Evolutionary conservation across 352 stramenopile genomes (phyloP).

Genomic region (Globisporangium alternatum): DNA sequence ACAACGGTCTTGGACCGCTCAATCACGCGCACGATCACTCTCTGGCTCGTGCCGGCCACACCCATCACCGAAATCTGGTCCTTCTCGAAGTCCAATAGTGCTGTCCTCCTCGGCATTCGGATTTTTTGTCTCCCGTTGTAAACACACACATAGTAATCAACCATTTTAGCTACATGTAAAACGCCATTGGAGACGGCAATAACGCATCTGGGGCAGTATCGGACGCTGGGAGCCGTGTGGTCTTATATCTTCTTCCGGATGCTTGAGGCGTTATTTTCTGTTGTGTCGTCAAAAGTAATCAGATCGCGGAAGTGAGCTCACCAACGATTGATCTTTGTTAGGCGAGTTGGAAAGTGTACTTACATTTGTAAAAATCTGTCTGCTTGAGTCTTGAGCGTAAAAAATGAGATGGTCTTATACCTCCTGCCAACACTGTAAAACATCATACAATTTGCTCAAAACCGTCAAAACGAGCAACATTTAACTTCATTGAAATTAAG

Average conservation of each 20-base stretch:
- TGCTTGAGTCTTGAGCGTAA: neutral
- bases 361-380: no score
- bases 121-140: neutral
- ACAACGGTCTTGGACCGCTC: no score
- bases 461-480: no score
- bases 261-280: neutral
- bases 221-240: neutral
- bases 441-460: no score
- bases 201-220: neutral
- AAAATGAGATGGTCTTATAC: neutral
- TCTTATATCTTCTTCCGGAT: neutral
- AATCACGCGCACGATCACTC: neutral
- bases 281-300: neutral
- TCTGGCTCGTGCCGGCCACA: neutral
- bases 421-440: neutral
- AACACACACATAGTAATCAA: neutral
- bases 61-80: neutral
- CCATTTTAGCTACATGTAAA: neutral
- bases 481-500: no score
- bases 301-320: neutral
- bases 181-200: neutral
- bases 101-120: neutral
- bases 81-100: neutral
- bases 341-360: no score
- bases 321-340: neutral